phyloP scores from a whole-genome alignment of 2,329 filamentous ascomycete genomes.

The Aspergillus chevalieri region DNA sequence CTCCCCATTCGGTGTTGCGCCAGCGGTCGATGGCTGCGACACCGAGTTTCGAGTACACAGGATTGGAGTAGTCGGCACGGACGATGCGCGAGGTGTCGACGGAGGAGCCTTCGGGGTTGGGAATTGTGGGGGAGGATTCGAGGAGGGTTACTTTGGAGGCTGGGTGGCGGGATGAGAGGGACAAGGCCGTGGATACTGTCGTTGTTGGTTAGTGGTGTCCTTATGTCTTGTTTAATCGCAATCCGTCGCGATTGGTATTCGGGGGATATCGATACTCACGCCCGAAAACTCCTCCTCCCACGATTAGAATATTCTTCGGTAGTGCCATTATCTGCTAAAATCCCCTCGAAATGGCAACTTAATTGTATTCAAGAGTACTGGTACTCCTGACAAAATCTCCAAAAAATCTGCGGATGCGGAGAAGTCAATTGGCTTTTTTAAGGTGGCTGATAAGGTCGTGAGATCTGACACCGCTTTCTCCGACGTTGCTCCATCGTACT shows the following conservation, averaged over 20 bases:
- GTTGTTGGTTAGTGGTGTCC: slow-evolving; percentile 3
- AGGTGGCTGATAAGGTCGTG: neutral
- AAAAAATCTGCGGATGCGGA: neutral
- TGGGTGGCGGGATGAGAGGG: slow-evolving; percentile 57
- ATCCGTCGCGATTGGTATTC: neutral
- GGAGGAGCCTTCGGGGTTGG: slow-evolving; percentile 53
- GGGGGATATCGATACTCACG: slow-evolving; percentile 20
- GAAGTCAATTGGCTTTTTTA: neutral
- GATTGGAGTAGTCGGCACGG: slow-evolving; percentile 72
- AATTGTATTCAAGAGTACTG: too few relatives aligned
- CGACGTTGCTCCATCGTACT: neutral
- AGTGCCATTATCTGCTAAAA: slow-evolving; percentile 18
- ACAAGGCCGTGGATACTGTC: slow-evolving; percentile 59
- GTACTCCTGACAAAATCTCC: neutral
- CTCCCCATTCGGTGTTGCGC: slow-evolving; percentile 44
- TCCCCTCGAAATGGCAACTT: too few relatives aligned
- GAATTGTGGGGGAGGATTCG: slow-evolving; percentile 51
- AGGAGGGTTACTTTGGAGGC: slow-evolving; percentile 52
- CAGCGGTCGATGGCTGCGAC: slow-evolving; percentile 64
- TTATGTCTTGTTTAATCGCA: neutral
- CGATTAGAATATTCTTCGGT: slow-evolving; percentile 34
- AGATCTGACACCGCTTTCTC: neutral
- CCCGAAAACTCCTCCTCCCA: slow-evolving; percentile 40
- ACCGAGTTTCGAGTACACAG: slow-evolving; percentile 69
- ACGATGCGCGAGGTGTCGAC: slow-evolving; percentile 59